Evolutionary conservation across 2,329 filamentous ascomycete species (phyloP), one percentile per base, ranked within the genome.

Genomic region (Nemania sp.): DNA sequence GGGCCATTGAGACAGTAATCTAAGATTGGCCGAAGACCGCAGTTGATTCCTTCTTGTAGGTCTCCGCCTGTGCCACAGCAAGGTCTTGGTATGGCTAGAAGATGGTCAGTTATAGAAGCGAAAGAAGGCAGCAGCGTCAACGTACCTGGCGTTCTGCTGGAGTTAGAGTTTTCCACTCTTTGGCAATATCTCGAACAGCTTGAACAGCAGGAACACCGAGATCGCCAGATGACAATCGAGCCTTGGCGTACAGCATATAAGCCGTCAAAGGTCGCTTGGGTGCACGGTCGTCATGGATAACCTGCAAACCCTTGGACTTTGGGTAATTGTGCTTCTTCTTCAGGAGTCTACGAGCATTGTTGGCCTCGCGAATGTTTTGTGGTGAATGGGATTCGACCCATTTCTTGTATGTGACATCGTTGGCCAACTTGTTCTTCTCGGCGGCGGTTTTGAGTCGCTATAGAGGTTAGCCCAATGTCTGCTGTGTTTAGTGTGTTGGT

Each of bases 361-460:
- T 83, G 56, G 81, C 80, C 2, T 68, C 56, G 42, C 64, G 57
- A 48, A 82, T 77, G 24, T 72, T 67, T 45, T 66, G 63, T 3
- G 70, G 66, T 3, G 74, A 66, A 60, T 76, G 65, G 23, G 66
- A 69, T 54, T 76, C 69, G n/a, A 83, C 66, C 80, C 81, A 84
- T 14, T 71, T 67, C 67, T 76, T 73, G 63, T 72, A 71, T 15
- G 66, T 61, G 7, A 66, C 70, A 7, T 67, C 61, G 63, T 80
- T 80, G 61, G 61, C 56, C 17, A 63, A 58, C 42, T 68, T 69
- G 70, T 82, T 82, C 58, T 72, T 59, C 2, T 66, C 50, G 23
- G 67, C 71, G 11, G 33, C 62, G 19, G 65, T 60, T n/a, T 66
- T 34, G 22, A 80, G 68, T 34, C 61, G 66, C 76, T 80, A 49